Conservation (phyloP, 2,329 filamentous ascomycete genomes). For the Xylariaceae sp. region DNA sequence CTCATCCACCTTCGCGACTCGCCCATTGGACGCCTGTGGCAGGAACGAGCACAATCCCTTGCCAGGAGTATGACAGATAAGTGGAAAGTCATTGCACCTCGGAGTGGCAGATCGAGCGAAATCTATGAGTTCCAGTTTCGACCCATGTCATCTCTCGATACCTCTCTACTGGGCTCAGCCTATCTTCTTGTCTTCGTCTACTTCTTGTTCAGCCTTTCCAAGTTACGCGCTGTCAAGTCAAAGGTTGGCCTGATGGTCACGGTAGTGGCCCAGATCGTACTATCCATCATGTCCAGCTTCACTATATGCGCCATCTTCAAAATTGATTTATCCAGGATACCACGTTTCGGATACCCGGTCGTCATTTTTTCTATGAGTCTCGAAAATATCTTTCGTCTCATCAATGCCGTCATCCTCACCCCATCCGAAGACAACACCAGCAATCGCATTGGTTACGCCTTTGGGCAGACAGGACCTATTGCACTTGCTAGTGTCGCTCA, state of each 20-base stretch:
- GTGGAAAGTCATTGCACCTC: constrained; percentile 62
- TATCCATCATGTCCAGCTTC: constrained; percentile 74
- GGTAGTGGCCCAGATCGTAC: constrained; percentile 63
- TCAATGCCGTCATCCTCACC: constrained; percentile 72
- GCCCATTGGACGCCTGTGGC: constrained; percentile 61
- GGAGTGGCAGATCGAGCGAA: constrained; percentile 51
- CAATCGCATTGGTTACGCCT: constrained; percentile 66
- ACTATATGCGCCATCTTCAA: constrained; percentile 73
- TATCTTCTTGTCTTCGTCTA: constrained; percentile 63
- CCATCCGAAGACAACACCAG: constrained; percentile 65
- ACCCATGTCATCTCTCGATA: constrained; percentile 65
- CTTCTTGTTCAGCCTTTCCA: constrained; percentile 62
- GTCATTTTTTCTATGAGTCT: constrained; percentile 74
- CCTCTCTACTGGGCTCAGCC: constrained; percentile 57
- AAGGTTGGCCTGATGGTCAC: constrained; percentile 68
- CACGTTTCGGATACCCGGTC: constrained; percentile 68
- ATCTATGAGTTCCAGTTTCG: constrained; percentile 77
- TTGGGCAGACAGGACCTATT: constrained; percentile 68
- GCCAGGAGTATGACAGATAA: constrained; percentile 43
- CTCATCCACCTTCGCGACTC: constrained; percentile 65
- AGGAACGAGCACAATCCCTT: constrained; percentile 51
- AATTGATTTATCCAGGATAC: constrained; percentile 71
- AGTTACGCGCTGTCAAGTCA: constrained; percentile 71
- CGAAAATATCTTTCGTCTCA: constrained; percentile 74
- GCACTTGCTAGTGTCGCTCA: constrained; percentile 64